Evolutionary conservation across 2,329 filamentous ascomycete genomes (phyloP).

Genomic region (Colletotrichum sp.): DNA sequence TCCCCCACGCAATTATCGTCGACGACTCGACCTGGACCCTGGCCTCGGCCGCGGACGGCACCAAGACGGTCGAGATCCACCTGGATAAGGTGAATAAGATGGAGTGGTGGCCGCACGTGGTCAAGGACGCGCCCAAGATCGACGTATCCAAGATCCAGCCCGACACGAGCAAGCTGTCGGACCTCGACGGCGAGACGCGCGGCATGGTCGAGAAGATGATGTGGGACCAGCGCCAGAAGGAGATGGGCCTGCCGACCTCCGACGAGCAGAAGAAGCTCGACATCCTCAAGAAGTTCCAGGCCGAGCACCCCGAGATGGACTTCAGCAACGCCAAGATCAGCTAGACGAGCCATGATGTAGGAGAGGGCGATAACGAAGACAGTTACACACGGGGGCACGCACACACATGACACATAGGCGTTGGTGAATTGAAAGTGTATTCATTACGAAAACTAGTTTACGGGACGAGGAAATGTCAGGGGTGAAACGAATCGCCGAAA

Average conservation of each 20-base stretch:
- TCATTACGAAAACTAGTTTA: background rate
- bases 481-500: slow-evolving; percentile 68
- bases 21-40: slow-evolving; percentile 98
- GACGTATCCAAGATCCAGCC: slow-evolving; percentile 95
- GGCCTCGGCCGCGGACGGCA: slow-evolving; percentile 72
- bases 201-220: slow-evolving; percentile 99
- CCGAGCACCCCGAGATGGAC: slow-evolving; percentile 75
- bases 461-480: slow-evolving; percentile 50
- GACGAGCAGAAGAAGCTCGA: slow-evolving; percentile 97
- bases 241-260: slow-evolving; percentile 84
- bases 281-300: slow-evolving; percentile 91
- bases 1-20: slow-evolving; percentile 78
- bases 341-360: background rate
- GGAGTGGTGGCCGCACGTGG: slow-evolving; percentile 97
- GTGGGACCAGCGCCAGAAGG: slow-evolving; percentile 98
- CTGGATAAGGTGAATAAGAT: slow-evolving; percentile 96
- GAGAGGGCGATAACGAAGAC: background rate
- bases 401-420: background rate
- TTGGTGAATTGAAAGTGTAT: background rate
- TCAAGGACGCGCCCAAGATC: slow-evolving; percentile 86
- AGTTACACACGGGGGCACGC: background rate
- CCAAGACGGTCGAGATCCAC: slow-evolving; percentile 75
- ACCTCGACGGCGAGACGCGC: slow-evolving; percentile 93
- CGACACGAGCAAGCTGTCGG: slow-evolving; percentile 88
- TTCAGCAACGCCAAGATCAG: slow-evolving; percentile 73